These are phyloP conservation scores for Stephanodiscus minutulus DNA, from an alignment of 108 stramenopile species.

Conservation along the genomic window DNA sequence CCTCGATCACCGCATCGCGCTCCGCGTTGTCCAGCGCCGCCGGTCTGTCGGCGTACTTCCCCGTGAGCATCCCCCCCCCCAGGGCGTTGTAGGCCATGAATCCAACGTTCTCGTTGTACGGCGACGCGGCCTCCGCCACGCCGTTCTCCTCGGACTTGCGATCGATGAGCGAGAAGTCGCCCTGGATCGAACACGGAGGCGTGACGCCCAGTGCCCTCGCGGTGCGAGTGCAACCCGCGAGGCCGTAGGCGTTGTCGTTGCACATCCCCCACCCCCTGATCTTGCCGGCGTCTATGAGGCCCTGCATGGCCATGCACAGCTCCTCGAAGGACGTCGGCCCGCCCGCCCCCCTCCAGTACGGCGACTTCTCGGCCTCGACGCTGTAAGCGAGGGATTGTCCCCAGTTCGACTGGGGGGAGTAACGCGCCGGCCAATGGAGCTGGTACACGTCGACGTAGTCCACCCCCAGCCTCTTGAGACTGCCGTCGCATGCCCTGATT, in stretches of 20 bases:
- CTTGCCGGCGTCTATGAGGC: conserved; percentile 80
- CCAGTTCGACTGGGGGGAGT: conserved; percentile 89
- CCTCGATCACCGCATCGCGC: conserved; percentile 41
- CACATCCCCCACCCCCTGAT: conserved; percentile 90
- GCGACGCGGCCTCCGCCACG: conserved; percentile 87
- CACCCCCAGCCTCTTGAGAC: conserved; percentile 72
- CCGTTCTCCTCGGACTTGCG: conserved; percentile 89
- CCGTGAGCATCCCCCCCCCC: conserved; percentile 90
- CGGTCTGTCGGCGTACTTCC: conserved; percentile 80
- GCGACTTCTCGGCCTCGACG: conserved; percentile 56
- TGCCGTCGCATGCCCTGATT: conserved; percentile 58
- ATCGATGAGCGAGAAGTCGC: conserved; percentile 83
- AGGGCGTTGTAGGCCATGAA: conserved; percentile 91
- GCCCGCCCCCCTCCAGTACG: conserved; percentile 66
- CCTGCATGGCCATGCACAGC: conserved; percentile 79
- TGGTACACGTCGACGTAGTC: conserved; percentile 89
- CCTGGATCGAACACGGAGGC: conserved; percentile 83
- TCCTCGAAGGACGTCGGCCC: conserved; percentile 87
- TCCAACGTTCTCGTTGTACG: conserved; percentile 87
- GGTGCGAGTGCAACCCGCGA: conserved; percentile 80
- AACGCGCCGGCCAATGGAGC: conserved; percentile 87
- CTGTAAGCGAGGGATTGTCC: conserved; percentile 83
- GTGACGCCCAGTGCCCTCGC: conserved; percentile 80
- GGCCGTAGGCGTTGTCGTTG: conserved; percentile 91
- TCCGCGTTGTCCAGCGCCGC: conserved; percentile 74